Conservation (phyloP, 148 eudicot species). For the Euryodendron excelsum region DNA sequence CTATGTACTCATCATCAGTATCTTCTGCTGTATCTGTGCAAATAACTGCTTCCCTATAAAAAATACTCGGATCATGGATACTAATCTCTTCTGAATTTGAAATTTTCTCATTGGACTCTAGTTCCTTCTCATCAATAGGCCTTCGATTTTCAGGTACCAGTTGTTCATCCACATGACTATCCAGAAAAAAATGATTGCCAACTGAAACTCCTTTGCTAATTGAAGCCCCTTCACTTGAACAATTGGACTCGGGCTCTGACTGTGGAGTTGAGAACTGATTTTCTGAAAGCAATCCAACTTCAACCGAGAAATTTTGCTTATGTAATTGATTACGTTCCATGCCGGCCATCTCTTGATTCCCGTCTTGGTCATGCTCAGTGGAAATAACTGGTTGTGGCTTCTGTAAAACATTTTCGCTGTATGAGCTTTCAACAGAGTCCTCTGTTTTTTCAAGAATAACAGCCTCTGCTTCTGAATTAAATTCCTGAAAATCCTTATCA, state of each 20-base stretch:
- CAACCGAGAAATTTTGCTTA: conserved; percentile 21
- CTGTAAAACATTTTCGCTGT: conserved; percentile 11
- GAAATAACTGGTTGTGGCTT: conserved; percentile 9
- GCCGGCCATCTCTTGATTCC: conserved; percentile 1
- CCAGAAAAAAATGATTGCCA: neutral
- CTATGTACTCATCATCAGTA: conserved; percentile 41
- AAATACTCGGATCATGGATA: neutral
- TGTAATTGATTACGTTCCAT: conserved; percentile 1
- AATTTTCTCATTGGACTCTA: neutral
- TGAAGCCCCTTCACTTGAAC: conserved; percentile 16
- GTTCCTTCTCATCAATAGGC: too few relatives aligned
- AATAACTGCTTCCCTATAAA: neutral
- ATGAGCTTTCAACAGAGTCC: conserved; percentile 2
- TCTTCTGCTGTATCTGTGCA: conserved; percentile 9
- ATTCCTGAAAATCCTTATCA: neutral
- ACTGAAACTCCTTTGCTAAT: conserved; percentile 3
- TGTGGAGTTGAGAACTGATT: conserved; percentile 17
- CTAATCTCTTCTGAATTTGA: neutral
- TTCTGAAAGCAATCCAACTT: conserved; percentile 17
- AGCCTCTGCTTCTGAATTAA: conserved; percentile 14
- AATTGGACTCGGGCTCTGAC: conserved; percentile 22
- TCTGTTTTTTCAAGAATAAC: conserved; percentile 18
- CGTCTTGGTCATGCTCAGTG: conserved; percentile 1
- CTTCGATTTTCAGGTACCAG: too few relatives aligned
- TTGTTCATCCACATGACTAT: neutral